Percentiles rank a stretch among this genome's conserved stretches.
Evolutionary conservation across 1,284 basidiomycete genomes (phyloP).

Genomic region (Ganoderma sp.): DNA sequence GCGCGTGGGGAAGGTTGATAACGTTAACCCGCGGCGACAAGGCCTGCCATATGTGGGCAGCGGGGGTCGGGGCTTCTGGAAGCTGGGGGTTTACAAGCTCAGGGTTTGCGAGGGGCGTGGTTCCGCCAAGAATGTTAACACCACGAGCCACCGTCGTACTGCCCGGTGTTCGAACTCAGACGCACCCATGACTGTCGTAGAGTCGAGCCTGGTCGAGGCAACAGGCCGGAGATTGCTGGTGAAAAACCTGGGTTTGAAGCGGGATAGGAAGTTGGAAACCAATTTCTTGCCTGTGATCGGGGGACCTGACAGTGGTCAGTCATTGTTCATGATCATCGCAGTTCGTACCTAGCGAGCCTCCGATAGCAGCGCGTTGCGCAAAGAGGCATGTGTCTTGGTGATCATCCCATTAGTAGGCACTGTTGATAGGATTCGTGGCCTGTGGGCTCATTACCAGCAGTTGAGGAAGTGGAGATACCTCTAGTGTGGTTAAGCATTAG

Average conservation of each 20-base stretch:
- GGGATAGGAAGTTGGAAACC: background rate
- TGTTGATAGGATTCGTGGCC: background rate
- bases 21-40: background rate
- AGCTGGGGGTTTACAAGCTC: background rate
- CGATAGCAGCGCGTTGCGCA: background rate
- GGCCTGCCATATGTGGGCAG: background rate
- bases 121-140: background rate
- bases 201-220: background rate
- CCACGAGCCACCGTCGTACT: too few species aligned
- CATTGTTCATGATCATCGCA: background rate
- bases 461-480: background rate
- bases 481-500: background rate
- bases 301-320: background rate
- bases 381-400: background rate
- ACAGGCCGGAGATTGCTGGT: too few species aligned
- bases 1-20: constrained; percentile 1
- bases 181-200: too few species aligned
- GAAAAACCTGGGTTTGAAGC: too few species aligned
- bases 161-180: too few species aligned
- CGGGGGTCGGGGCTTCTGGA: background rate
- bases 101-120: background rate
- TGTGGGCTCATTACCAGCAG: background rate
- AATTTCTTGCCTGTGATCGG: background rate
- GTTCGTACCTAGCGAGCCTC: background rate
- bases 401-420: background rate